phyloP scores from a whole-genome alignment of 2,329 filamentous ascomycete species.

The Colletotrichum graminicola region DNA sequence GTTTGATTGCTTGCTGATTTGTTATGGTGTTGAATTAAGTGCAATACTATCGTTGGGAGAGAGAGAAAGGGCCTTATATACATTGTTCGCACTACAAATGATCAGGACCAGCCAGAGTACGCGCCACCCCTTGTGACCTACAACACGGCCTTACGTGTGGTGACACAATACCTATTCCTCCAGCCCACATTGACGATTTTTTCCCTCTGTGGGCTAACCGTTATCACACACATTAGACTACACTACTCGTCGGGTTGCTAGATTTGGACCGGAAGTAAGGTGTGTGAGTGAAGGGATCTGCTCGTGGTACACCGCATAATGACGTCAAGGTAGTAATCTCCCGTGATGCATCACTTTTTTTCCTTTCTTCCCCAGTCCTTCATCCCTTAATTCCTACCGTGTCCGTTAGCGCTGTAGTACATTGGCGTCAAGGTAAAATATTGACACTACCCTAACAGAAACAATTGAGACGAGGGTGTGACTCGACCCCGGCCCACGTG shows the following conservation, averaged over 20 bases:
- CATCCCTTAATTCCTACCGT: constrained; percentile 1
- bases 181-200: constrained; percentile 24
- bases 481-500: neutral
- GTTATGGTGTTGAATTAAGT: neutral
- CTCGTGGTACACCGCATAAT: constrained; percentile 35
- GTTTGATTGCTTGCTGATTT: constrained; percentile 11
- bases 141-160: constrained; percentile 29
- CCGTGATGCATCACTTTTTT: constrained; percentile 31
- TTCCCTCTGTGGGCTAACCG: neutral
- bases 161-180: constrained; percentile 30
- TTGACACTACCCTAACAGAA: neutral
- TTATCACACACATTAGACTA: constrained; percentile 19
- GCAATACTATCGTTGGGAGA: neutral
- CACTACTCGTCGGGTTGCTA: neutral
- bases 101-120: constrained; percentile 18
- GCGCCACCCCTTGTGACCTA: constrained; percentile 13
- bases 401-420: neutral
- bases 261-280: constrained; percentile 16
- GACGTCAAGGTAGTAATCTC: constrained; percentile 39
- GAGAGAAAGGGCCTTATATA: constrained; percentile 30
- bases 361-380: neutral
- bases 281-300: constrained; percentile 29
- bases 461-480: neutral
- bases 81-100: neutral
- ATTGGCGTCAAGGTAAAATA: neutral